A percentile compares a stretch with the other conserved stretches of the same genome.
These are phyloP conservation scores for Sonneratia alba DNA, from an alignment of 345 rosid species.

Conservation along the genomic window DNA sequence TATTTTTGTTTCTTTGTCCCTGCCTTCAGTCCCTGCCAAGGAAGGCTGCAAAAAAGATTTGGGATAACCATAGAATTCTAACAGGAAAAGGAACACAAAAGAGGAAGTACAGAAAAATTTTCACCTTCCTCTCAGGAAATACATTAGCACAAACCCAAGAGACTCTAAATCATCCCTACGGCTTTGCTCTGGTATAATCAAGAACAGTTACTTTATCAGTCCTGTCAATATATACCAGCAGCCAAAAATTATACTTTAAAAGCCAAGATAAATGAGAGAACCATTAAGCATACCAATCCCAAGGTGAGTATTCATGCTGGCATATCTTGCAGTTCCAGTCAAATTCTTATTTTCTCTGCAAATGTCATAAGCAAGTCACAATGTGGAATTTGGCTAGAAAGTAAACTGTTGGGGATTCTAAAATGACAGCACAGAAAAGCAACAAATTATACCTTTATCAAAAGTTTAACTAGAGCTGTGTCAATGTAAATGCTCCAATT, in stretches of 20 bases:
- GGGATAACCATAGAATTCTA: slow-evolving; percentile 8
- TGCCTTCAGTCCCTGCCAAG: slow-evolving; percentile 96
- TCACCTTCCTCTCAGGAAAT: slow-evolving; percentile 85
- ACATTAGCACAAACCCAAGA: slow-evolving; percentile 84
- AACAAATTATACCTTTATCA: too few relatives aligned
- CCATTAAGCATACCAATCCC: slow-evolving; percentile 52
- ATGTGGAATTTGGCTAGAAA: background rate
- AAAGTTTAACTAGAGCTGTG: too few relatives aligned
- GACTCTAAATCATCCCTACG: slow-evolving; percentile 96
- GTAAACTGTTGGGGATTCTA: background rate
- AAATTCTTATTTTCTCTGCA: slow-evolving; percentile 86
- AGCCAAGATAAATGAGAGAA: background rate
- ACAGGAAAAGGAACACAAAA: slow-evolving; percentile 13
- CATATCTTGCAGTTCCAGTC: slow-evolving; percentile 94
- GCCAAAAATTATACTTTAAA: background rate
- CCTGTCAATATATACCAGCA: background rate
- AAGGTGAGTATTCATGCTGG: slow-evolving; percentile 95
- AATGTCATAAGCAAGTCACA: slow-evolving; percentile 21
- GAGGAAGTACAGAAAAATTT: slow-evolving; percentile 17
- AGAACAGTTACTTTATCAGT: background rate
- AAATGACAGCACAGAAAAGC: background rate
- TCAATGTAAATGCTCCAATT: background rate
- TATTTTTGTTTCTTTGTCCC: slow-evolving; percentile 89
- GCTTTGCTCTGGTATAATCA: slow-evolving; percentile 67
- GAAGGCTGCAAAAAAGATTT: slow-evolving; percentile 45